Base-by-base conservation (phyloP, 441 rosid species). In the Dalechampia spathulata region DNA sequence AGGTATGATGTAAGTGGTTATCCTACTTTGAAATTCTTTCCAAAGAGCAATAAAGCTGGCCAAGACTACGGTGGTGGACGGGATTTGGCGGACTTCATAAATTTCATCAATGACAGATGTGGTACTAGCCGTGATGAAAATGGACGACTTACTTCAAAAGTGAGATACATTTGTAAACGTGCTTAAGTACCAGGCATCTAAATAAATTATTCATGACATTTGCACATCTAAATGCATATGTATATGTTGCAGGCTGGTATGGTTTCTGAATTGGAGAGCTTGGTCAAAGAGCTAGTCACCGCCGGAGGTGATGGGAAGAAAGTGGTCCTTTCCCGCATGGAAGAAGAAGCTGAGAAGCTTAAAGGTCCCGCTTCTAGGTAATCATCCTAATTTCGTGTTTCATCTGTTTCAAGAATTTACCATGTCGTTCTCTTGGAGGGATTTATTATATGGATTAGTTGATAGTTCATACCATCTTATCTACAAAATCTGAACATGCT, bases 21-120 rank as follows among this genome's bases (percentile, higher is more conserved):
- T 78, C 99, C 99, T 68, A 90, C 96, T 38, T 55, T 93, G 67
- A 93, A 85, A 56, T 90, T 90, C 72, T 93, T 93, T 58, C 96
- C 99, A 17, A 85, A 79, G 63, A 69, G 78, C 71, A 85, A 90
- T 77, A 93, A 90, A 77, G 97, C 76, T 19, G 99, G 99, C 54
- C 90, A 89, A 71, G 95, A 86, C 16, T 92, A 89, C 53, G 96
- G 83, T 1, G 97, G 95, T 15, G 97, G 95, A 46, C 74, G 95
- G 70, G 95, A 85, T 64, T 55, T 89, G 41, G 95, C 82, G 28
- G 96, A 89, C 72, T 89, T 92, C 65, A 96, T 89, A 25, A 68
- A 55, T 70, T 87, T 92, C 76, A 79, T 92, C 60, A 92, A 92
- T 47, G 90, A 85, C 54, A 86, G 78, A 71, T 65, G 71, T 66